phyloP scores from a whole-genome alignment of 2,329 filamentous ascomycete genomes.

The Cytospora piceae region DNA sequence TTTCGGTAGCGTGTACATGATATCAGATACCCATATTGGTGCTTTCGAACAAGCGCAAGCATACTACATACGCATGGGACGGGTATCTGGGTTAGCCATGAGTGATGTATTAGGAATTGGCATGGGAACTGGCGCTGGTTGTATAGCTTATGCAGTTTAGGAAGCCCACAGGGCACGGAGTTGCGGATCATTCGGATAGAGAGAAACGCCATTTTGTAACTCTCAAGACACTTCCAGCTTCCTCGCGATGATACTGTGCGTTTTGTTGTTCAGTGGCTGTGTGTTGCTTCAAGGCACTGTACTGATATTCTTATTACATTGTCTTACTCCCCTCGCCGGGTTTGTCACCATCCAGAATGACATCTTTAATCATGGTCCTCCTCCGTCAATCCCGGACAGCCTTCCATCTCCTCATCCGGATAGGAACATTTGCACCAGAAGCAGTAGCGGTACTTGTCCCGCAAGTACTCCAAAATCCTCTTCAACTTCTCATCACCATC shows the following conservation, averaged over 20 bases:
- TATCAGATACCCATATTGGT: conserved; percentile 20
- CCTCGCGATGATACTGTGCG: not conserved
- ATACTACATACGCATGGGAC: conserved; percentile 12
- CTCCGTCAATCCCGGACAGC: conserved; percentile 85
- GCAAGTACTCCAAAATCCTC: conserved; percentile 69
- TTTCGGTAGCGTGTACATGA: conserved; percentile 16
- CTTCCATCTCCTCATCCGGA: conserved; percentile 74
- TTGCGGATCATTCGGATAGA: not conserved
- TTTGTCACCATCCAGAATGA: not conserved
- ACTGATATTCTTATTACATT: not conserved
- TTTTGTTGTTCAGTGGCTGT: not conserved
- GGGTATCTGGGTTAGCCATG: conserved; percentile 13
- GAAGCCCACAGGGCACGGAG: not conserved
- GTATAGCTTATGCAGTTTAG: conserved; percentile 10
- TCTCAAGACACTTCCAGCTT: not conserved
- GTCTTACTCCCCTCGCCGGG: too few relatives aligned
- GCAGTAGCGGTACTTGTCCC: conserved; percentile 78
- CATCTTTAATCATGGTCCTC: conserved; percentile 69
- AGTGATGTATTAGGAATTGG: conserved; percentile 4
- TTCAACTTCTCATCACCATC: conserved; percentile 68
- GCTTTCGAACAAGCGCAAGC: conserved; percentile 2
- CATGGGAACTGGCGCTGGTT: conserved; percentile 4
- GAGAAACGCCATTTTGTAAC: not conserved
- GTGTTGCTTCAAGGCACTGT: not conserved
- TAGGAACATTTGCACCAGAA: conserved; percentile 96